phyloP scores from a whole-genome alignment of 2,329 filamentous ascomycete species.

The Phymatotrichopsis omnivora region DNA sequence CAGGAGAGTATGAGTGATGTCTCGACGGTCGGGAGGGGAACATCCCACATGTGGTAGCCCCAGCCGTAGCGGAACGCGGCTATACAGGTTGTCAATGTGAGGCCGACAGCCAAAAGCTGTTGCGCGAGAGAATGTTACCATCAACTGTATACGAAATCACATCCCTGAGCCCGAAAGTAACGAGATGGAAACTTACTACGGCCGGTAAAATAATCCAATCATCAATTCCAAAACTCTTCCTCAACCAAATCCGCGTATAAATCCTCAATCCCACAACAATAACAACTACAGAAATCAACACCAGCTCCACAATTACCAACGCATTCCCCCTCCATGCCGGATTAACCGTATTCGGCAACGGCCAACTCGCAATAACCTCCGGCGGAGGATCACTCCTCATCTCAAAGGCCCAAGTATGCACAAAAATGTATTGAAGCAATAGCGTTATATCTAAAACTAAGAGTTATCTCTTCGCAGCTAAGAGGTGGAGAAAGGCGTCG shows the following conservation, averaged over 20 bases:
- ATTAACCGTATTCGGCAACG: slow-evolving; percentile 1
- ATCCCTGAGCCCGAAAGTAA: not conserved
- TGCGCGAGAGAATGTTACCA: no score
- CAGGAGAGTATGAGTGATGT: slow-evolving; percentile 19
- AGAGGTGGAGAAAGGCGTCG: no score
- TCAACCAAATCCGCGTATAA: slow-evolving; percentile 26
- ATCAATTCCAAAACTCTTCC: slow-evolving; percentile 27
- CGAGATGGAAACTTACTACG: slow-evolving; percentile 21
- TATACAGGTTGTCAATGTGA: slow-evolving; percentile 3
- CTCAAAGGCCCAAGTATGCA: no score
- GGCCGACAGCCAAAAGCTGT: slow-evolving; percentile 12
- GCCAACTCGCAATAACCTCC: slow-evolving; percentile 7
- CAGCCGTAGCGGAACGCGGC: slow-evolving; percentile 8
- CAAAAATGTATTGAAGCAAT: no score
- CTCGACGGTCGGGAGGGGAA: slow-evolving; percentile 9
- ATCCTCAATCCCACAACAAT: slow-evolving; percentile 21
- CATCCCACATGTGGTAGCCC: slow-evolving; percentile 14
- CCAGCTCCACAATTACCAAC: slow-evolving; percentile 15
- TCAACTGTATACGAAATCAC: not conserved
- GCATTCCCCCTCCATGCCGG: slow-evolving; percentile 5
- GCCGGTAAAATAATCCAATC: slow-evolving; percentile 29
- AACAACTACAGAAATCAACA: slow-evolving; percentile 14
- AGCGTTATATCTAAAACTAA: no score
- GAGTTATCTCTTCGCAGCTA: no score
- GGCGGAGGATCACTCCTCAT: slow-evolving; percentile 13